A percentile compares a stretch with the other conserved stretches of the same genome.
Conservation (phyloP, 23 red algal species). For the Agarophyton chilense region DNA sequence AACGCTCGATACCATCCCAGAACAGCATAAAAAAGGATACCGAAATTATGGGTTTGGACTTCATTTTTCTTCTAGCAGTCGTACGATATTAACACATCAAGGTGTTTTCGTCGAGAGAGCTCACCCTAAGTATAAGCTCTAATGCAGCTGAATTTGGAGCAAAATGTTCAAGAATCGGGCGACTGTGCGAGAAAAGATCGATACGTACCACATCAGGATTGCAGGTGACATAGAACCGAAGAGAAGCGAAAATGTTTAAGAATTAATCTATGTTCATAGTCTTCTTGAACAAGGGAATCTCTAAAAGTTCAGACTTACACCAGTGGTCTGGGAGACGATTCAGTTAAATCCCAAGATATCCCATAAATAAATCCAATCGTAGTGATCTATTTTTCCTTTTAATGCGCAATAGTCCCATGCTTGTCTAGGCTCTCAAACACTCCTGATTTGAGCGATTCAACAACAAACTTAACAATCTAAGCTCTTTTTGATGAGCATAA, state of each 20-base stretch:
- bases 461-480: too few species aligned
- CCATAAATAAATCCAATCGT: too few species aligned
- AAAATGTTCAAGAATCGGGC: not conserved
- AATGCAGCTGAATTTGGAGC: not conserved
- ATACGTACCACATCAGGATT: not conserved
- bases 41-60: conserved; percentile 16
- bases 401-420: too few species aligned
- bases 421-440: too few species aligned
- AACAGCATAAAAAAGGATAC: conserved; percentile 4
- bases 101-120: not conserved
- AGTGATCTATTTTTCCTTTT: too few species aligned
- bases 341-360: too few species aligned
- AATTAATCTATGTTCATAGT: not conserved
- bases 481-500: too few species aligned
- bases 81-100: not conserved
- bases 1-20: not conserved
- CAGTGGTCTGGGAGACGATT: not conserved
- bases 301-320: not conserved
- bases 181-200: not conserved
- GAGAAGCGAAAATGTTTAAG: not conserved
- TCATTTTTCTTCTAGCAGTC: not conserved
- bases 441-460: too few species aligned
- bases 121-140: not conserved
- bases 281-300: not conserved
- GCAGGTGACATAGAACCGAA: not conserved